These are phyloP conservation scores for Pseudogymnoascus pannorum DNA, from an alignment of 2,329 filamentous ascomycete species.

Conservation along the genomic window DNA sequence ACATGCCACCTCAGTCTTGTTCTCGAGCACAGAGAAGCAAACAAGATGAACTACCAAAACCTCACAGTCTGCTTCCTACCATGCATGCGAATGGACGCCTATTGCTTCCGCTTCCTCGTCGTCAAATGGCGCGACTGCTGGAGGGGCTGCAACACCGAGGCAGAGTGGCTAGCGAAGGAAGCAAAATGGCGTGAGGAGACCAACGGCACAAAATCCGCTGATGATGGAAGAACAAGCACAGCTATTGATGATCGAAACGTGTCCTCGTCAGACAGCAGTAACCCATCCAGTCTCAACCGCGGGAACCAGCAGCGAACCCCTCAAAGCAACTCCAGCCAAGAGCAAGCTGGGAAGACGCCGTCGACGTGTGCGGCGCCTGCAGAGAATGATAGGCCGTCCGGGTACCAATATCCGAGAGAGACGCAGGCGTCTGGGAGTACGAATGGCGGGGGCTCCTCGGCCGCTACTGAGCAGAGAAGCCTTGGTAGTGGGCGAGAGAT, in stretches of 20 bases:
- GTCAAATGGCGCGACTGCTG: conserved; percentile 95
- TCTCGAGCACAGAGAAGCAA: conserved; percentile 85
- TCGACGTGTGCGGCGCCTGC: not conserved
- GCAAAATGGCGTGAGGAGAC: conserved; percentile 49
- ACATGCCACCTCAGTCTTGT: conserved; percentile 91
- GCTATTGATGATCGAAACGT: conserved; percentile 43
- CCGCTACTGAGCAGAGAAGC: not conserved
- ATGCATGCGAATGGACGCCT: conserved; percentile 91
- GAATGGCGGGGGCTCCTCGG: not conserved
- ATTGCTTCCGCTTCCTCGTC: conserved; percentile 91
- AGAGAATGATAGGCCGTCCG: not conserved
- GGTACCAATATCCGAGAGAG: not conserved
- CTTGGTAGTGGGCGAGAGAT: not conserved
- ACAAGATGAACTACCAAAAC: conserved; percentile 97
- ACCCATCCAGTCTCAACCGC: conserved; percentile 35
- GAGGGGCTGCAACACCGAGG: conserved; percentile 91
- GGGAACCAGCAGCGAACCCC: not conserved
- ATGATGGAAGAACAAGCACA: conserved; percentile 25
- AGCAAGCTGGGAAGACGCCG: not conserved
- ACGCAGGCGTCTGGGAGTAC: not conserved
- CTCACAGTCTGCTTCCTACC: conserved; percentile 96
- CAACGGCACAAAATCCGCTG: conserved; percentile 33
- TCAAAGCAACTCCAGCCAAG: not conserved
- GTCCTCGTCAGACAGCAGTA: conserved; percentile 60
- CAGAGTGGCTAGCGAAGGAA: conserved; percentile 68